Evolutionary conservation across 495 filamentous ascomycete genomes (phyloP).

Genomic region (Neurospora hispaniola): DNA sequence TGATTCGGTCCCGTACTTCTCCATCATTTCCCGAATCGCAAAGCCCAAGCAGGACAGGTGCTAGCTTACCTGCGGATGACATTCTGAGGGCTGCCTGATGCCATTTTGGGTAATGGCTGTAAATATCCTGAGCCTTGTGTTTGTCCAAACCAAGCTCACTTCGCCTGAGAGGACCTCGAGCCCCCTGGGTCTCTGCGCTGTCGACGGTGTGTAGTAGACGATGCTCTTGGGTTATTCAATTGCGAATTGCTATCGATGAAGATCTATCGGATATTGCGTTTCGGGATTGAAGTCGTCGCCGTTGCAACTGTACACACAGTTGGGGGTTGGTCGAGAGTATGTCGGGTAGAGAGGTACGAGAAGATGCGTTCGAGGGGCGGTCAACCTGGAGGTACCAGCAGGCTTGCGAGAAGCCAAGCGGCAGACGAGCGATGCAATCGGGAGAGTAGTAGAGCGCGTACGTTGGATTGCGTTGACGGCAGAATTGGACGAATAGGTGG

Average conservation of each 20-base stretch:
- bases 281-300: not conserved
- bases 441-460: not conserved
- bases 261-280: not conserved
- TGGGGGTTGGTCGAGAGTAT: not conserved
- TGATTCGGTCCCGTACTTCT: not conserved
- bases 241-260: not conserved
- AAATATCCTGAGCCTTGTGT: constrained; percentile 15
- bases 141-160: constrained; percentile 2
- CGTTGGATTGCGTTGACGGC: not conserved
- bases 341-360: not conserved
- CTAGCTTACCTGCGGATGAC: constrained; percentile 25
- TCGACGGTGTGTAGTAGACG: not conserved
- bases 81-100: constrained; percentile 8
- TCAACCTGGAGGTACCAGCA: not conserved
- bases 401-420: not conserved
- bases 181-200: not conserved
- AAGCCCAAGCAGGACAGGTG: not conserved
- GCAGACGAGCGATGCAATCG: not conserved
- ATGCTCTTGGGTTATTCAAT: not conserved
- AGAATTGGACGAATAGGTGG: not conserved
- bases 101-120: constrained; percentile 12
- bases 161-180: not conserved
- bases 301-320: not conserved
- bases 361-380: not conserved
- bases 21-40: not conserved